These are phyloP conservation scores for Lanzia echinophila DNA, from an alignment of 2,329 filamentous ascomycete species.

Conservation along the genomic window DNA sequence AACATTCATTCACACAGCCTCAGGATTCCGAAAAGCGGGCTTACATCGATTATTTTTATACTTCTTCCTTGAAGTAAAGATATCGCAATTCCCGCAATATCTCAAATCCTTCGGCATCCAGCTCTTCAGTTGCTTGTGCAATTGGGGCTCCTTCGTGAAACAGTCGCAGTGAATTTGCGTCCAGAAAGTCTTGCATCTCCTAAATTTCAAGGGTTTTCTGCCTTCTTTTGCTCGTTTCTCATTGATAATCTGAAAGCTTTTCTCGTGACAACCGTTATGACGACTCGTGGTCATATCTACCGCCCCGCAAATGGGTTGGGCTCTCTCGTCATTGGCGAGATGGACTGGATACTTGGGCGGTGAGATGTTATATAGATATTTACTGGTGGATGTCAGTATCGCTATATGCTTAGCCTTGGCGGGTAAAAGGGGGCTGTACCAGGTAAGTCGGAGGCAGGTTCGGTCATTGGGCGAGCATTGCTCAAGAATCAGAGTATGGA, in stretches of 20 bases:
- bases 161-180: background rate
- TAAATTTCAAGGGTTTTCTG: slow-evolving; percentile 1
- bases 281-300: background rate
- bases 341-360: slow-evolving; percentile 5
- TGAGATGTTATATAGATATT: slow-evolving; percentile 20
- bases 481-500: slow-evolving; percentile 21
- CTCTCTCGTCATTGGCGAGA: slow-evolving; percentile 11
- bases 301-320: slow-evolving; percentile 7
- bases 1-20: too few species aligned
- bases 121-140: slow-evolving; percentile 17
- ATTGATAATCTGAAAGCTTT: background rate
- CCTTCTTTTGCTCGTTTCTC: background rate
- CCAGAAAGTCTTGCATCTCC: background rate
- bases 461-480: slow-evolving; percentile 22
- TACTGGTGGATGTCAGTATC: slow-evolving; percentile 10
- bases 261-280: slow-evolving; percentile 15
- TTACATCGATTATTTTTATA: slow-evolving; percentile 18
- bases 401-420: background rate
- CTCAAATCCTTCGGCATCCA: slow-evolving; percentile 22
- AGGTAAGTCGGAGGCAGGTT: slow-evolving; percentile 23
- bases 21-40: too few species aligned
- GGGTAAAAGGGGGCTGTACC: slow-evolving; percentile 12
- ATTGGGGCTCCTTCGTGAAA: background rate
- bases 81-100: slow-evolving; percentile 21
- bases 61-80: slow-evolving; percentile 22